Percentiles rank a stretch among this genome's conserved stretches.
Evolutionary conservation across 2,329 filamentous ascomycete genomes (phyloP).

Genomic region (Tolypocladium tropicale): DNA sequence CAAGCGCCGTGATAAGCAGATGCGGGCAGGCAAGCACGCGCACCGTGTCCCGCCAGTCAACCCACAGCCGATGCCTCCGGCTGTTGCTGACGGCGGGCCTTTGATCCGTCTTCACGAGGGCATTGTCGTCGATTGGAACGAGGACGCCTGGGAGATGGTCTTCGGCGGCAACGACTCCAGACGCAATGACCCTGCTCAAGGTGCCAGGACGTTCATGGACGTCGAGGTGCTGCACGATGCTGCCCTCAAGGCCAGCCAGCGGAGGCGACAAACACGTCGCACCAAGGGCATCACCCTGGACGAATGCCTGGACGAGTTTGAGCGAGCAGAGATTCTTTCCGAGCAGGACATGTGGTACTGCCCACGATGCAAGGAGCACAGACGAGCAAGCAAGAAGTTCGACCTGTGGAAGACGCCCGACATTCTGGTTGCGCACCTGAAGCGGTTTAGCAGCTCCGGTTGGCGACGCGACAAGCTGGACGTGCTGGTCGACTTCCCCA

Average conservation of each 20-base stretch:
- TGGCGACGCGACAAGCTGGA: constrained; percentile 86
- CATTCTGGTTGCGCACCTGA: constrained; percentile 88
- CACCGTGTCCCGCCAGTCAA: constrained; percentile 20
- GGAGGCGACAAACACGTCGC: constrained; percentile 44
- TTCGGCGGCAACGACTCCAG: constrained; percentile 45
- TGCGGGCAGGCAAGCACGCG: constrained; percentile 24
- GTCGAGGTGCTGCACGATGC: constrained; percentile 48
- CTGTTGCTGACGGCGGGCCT: constrained; percentile 41
- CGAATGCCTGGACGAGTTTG: constrained; percentile 89
- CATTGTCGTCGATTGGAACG: constrained; percentile 78
- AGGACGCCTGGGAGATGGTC: constrained; percentile 57
- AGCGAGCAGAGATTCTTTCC: constrained; percentile 85
- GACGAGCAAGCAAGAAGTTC: constrained; percentile 89
- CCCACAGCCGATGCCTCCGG: constrained; percentile 25
- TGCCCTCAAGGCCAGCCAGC: constrained; percentile 54
- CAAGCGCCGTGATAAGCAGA: constrained; percentile 36
- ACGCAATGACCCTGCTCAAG: constrained; percentile 37
- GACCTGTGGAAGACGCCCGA: constrained; percentile 96
- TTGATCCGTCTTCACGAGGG: constrained; percentile 74
- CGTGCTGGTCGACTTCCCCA: constrained; percentile 80
- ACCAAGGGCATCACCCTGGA: constrained; percentile 67
- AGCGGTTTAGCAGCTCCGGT: constrained; percentile 82
- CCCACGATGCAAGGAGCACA: constrained; percentile 86
- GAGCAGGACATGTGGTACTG: constrained; percentile 98
- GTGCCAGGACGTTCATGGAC: constrained; percentile 45